Percentiles rank a stretch among this genome's conserved stretches.
Evolutionary conservation across 106 monocot species (phyloP).

Genomic region (Dioscorea zingiberensis): DNA sequence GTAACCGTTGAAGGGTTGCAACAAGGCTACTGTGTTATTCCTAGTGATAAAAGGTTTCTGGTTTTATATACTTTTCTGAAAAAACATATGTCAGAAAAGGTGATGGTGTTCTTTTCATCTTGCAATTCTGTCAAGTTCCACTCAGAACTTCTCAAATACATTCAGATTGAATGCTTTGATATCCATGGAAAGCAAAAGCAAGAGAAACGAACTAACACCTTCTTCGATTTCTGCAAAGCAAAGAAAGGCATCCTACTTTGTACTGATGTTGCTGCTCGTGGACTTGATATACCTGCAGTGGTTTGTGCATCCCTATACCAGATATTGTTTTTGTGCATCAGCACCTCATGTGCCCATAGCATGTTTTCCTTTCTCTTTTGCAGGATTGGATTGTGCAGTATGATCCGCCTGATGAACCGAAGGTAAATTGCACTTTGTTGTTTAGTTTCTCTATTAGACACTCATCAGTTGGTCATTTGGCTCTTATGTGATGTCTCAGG

Average conservation of each 20-base stretch:
- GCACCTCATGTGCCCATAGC: not conserved
- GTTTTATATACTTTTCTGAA: constrained; percentile 84
- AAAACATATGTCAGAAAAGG: constrained; percentile 59
- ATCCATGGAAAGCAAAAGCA: constrained; percentile 98
- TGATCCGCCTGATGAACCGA: constrained; percentile 98
- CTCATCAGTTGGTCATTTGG: not conserved
- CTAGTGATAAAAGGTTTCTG: constrained; percentile 70
- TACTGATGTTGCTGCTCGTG: constrained; percentile 96
- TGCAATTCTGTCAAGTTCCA: constrained; percentile 89
- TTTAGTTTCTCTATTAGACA: not conserved
- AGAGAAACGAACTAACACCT: constrained; percentile 76
- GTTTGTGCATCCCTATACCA: constrained; percentile 27
- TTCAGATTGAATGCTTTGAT: constrained; percentile 68
- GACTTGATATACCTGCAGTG: constrained; percentile 94
- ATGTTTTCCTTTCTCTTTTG: constrained; percentile 4
- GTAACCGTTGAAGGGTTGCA: constrained; percentile 87
- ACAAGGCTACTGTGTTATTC: constrained; percentile 80
- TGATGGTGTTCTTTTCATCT: constrained; percentile 98
- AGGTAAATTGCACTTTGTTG: constrained; percentile 30
- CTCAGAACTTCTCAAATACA: constrained; percentile 71
- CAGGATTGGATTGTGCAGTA: constrained; percentile 97
- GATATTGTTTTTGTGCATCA: not conserved
- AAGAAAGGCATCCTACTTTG: constrained; percentile 83
- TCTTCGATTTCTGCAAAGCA: constrained; percentile 84
- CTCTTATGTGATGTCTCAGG: constrained; percentile 24